Base-by-base conservation (phyloP, 2,329 filamentous ascomycete genomes). In the Calonectria pseudoturangicola region DNA sequence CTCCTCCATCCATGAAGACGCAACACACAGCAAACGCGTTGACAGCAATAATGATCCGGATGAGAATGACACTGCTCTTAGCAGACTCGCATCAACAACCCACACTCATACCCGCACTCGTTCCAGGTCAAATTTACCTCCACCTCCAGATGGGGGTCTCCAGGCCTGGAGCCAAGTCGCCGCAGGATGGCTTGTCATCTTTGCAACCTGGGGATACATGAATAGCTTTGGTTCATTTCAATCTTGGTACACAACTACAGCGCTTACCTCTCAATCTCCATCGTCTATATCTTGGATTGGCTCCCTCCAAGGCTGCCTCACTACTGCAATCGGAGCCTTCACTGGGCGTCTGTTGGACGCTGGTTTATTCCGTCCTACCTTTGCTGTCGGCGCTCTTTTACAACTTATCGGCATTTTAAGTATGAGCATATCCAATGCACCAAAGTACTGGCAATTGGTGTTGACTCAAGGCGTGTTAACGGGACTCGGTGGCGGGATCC, bases 381-480 rank as follows among this genome's bases (percentile, higher is more conserved):
- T 88, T 6, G 30, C 85, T 0, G 76, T 82, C 1, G 86, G 86
- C 1, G 81, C 83, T 1, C 47, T 80, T 2, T 58, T 87, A 5
- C 84, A 86, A 68, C 76, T 86, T 7, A 73, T 86, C 15, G 87
- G 86, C 4, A 83, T 89, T 47, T 88, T 90, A 73, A 79, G 83
- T 8, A 86, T 86, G 81, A 86, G 84, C 21, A 18, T 41, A 21
- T 21, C 54, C 41, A 75, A 86, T 3, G 83, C 83, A 1, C 83
- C 73, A 10, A 76, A 80, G 8, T 90, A 88, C 76, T 89, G 85
- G 84, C 87, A 89, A 30, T 76, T 89, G 15, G 81, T 90, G 70
- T 79, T 90, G 3, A 85, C 87, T 0, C 88, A 90, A 70, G 88
- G 89, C 6, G 76, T 89, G 1, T 91, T 93, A 7, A 81, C 84